phyloP scores from a whole-genome alignment of 139 green algal species.

The Haematococcus sp. region DNA sequence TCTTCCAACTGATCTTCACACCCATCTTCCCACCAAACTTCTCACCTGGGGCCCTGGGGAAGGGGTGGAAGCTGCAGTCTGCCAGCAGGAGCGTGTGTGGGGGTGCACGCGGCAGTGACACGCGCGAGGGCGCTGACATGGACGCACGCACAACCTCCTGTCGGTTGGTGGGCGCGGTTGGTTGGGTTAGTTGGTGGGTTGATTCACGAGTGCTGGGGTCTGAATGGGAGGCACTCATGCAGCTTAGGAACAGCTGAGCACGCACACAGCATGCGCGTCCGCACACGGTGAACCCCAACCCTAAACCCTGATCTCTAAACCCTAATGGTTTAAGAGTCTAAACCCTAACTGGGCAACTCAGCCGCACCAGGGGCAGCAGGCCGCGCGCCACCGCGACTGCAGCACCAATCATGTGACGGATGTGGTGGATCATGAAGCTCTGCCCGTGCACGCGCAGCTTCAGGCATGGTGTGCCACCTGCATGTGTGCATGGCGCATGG shows the following conservation, averaged over 20 bases:
- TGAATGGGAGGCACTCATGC: too few species aligned
- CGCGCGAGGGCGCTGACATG: conserved; percentile 53
- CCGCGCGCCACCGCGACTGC: conserved; percentile 64
- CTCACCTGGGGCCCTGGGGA: too few species aligned
- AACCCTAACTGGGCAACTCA: too few species aligned
- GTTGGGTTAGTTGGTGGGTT: too few species aligned
- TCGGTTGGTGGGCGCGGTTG: too few species aligned
- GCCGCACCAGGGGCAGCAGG: conserved; percentile 33
- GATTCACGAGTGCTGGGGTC: too few species aligned
- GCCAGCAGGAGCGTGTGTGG: conserved; percentile 65
- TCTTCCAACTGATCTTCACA: not conserved
- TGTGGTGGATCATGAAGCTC: conserved; percentile 63
- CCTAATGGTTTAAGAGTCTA: too few species aligned
- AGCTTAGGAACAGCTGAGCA: too few species aligned
- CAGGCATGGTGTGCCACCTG: conserved; percentile 51
- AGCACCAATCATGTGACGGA: conserved; percentile 50
- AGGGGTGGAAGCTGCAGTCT: too few species aligned
- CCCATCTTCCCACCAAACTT: not conserved
- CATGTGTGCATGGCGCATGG: conserved; percentile 4
- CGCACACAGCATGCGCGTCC: too few species aligned
- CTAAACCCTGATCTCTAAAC: too few species aligned
- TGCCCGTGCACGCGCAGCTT: conserved; percentile 50
- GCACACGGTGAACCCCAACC: too few species aligned
- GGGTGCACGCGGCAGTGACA: conserved; percentile 66
- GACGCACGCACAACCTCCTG: conserved; percentile 56